These are phyloP conservation scores for Camellia lanceoleosa DNA, from an alignment of 148 eudicot genomes.

Conservation along the genomic window DNA sequence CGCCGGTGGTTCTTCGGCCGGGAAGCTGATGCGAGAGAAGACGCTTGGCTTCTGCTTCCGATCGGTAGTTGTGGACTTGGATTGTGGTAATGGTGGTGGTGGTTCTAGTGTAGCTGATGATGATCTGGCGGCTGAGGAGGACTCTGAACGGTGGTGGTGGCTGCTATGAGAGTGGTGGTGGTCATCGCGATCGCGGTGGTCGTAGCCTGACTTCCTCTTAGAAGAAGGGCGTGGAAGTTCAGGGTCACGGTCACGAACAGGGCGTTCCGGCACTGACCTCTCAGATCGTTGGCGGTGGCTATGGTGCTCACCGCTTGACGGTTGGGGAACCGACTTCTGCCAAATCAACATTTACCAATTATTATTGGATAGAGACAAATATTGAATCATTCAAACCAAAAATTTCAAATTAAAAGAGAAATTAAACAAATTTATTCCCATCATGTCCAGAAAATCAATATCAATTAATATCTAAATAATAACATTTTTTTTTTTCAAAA, in stretches of 20 bases:
- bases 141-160: constrained; percentile 30
- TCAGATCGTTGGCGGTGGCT: constrained; percentile 40
- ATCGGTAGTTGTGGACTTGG: constrained; percentile 21
- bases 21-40: constrained; percentile 73
- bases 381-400: too few species aligned
- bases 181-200: not conserved
- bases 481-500: too few species aligned
- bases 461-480: too few species aligned
- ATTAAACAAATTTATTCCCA: too few species aligned
- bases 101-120: constrained; percentile 14
- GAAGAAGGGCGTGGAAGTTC: constrained; percentile 39
- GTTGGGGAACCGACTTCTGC: constrained; percentile 44
- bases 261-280: constrained; percentile 41
- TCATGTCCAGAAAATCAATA: too few species aligned
- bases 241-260: constrained; percentile 36
- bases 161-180: constrained; percentile 11
- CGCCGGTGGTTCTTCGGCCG: constrained; percentile 31
- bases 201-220: constrained; percentile 41
- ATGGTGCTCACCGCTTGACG: constrained; percentile 30
- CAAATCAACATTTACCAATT: not conserved
- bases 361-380: too few species aligned
- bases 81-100: not conserved
- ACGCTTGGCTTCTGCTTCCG: constrained; percentile 63
- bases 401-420: too few species aligned
- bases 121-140: constrained; percentile 31